Conservation (phyloP, 78 protist species). For the Speleostelium caveatum region DNA sequence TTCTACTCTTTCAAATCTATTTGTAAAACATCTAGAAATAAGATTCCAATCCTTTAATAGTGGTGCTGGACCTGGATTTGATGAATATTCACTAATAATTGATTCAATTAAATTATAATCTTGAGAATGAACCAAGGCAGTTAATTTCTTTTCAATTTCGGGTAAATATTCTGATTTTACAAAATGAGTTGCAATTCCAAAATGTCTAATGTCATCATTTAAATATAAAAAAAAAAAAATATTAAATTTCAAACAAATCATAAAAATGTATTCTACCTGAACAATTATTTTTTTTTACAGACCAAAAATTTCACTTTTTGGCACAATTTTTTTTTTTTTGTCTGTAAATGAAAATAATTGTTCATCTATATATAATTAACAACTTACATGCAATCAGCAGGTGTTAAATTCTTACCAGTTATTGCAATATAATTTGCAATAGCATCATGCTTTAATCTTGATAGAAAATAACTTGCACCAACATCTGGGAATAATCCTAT, state of each 20-base stretch:
- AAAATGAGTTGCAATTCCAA: constrained; percentile 79
- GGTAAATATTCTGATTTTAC: constrained; percentile 15
- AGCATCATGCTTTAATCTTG: constrained; percentile 20
- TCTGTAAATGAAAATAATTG: no score
- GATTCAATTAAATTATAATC: constrained; percentile 36
- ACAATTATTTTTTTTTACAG: no score
- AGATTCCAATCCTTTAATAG: constrained; percentile 52
- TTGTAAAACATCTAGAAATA: constrained; percentile 39
- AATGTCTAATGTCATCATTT: no score
- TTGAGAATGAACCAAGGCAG: constrained; percentile 7
- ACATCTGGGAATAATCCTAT: constrained; percentile 93
- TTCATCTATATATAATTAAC: no score
- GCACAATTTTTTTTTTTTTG: no score
- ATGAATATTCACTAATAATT: constrained; percentile 48
- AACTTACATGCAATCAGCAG: constrained; percentile 75
- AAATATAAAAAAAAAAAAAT: background rate
- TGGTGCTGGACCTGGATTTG: constrained; percentile 13
- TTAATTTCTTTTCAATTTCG: constrained; percentile 39
- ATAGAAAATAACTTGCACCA: constrained; percentile 83
- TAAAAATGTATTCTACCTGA: background rate
- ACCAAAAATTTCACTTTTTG: no score
- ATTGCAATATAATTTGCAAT: constrained; percentile 88
- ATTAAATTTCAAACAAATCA: background rate
- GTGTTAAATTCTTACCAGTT: constrained; percentile 83
- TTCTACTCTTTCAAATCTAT: constrained; percentile 4